A percentile compares a stretch with the other conserved stretches of the same genome.
Evolutionary conservation across 208 protist genomes (phyloP).

Genomic region (Tetramitus jugosus): DNA sequence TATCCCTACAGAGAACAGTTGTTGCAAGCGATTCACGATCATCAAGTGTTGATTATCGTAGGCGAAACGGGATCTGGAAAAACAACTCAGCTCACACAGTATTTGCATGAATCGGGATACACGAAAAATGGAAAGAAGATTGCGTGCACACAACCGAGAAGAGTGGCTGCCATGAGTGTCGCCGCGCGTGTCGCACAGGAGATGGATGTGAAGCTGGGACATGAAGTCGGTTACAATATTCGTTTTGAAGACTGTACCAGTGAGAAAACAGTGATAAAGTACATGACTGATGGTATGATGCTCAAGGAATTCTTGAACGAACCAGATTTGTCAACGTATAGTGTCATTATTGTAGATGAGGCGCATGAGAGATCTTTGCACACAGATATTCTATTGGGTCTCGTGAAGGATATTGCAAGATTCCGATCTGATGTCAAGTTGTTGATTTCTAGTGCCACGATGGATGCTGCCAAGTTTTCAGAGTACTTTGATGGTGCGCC

Average conservation of each 20-base stretch:
- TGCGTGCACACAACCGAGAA: slow-evolving; percentile 81
- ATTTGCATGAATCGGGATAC: slow-evolving; percentile 78
- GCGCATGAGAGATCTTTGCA: slow-evolving; percentile 85
- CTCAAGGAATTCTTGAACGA: slow-evolving; percentile 72
- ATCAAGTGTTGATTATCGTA: slow-evolving; percentile 83
- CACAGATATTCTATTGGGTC: slow-evolving; percentile 83
- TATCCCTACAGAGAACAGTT: slow-evolving; percentile 51
- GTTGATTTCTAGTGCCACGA: slow-evolving; percentile 94
- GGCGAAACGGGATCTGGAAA: slow-evolving; percentile 95
- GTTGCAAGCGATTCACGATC: slow-evolving; percentile 43
- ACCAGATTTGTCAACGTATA: slow-evolving; percentile 67
- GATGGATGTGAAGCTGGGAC: slow-evolving; percentile 70
- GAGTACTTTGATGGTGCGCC: slow-evolving; percentile 88
- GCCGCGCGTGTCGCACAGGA: slow-evolving; percentile 81
- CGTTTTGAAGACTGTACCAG: slow-evolving; percentile 76
- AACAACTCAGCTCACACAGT: slow-evolving; percentile 92
- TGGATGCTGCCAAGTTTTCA: slow-evolving; percentile 94
- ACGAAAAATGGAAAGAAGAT: slow-evolving; percentile 75
- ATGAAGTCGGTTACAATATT: slow-evolving; percentile 77
- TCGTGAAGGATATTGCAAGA: slow-evolving; percentile 71
- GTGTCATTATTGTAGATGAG: slow-evolving; percentile 85
- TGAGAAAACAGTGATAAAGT: slow-evolving; percentile 69
- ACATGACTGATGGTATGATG: slow-evolving; percentile 85
- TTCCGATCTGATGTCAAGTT: slow-evolving; percentile 78
- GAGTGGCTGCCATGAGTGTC: slow-evolving; percentile 80